These are phyloP conservation scores for Cladobotryum protrusum DNA, from an alignment of 2,329 filamentous ascomycete species.

Conservation along the genomic window DNA sequence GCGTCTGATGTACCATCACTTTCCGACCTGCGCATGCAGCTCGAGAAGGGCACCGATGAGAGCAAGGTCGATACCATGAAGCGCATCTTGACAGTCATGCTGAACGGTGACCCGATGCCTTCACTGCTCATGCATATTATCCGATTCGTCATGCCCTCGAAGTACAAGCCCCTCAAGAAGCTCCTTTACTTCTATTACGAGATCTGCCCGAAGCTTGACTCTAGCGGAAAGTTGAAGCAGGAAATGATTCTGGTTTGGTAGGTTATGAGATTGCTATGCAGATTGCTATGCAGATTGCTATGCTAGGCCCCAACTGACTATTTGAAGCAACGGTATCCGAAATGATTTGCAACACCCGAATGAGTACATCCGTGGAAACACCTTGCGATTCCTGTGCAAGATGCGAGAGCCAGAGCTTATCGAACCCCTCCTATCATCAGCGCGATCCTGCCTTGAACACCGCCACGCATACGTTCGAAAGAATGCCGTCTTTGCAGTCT, in stretches of 20 bases:
- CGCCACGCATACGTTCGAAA: constrained; percentile 97
- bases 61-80: constrained; percentile 94
- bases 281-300: too few relatives aligned
- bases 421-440: constrained; percentile 88
- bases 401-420: constrained; percentile 92
- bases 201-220: constrained; percentile 93
- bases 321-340: constrained; percentile 82
- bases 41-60: constrained; percentile 92
- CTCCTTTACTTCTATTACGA: constrained; percentile 99
- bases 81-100: constrained; percentile 92
- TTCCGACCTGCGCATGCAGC: constrained; percentile 84
- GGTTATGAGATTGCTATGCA: constrained; percentile 5
- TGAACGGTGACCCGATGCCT: constrained; percentile 95
- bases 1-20: constrained; percentile 83
- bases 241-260: constrained; percentile 99
- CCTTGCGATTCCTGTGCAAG: constrained; percentile 96
- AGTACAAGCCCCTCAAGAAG: constrained; percentile 95
- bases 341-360: constrained; percentile 97
- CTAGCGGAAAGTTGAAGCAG: constrained; percentile 91
- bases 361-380: constrained; percentile 97
- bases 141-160: constrained; percentile 98
- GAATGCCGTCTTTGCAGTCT: constrained; percentile 91
- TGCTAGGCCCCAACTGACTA: background rate
- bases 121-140: constrained; percentile 99
- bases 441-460: constrained; percentile 87